A percentile compares a stretch with the other conserved stretches of the same genome.
phyloP scores from a whole-genome alignment of 371 early-diverging fungal species.

The Batkoa obscura region DNA sequence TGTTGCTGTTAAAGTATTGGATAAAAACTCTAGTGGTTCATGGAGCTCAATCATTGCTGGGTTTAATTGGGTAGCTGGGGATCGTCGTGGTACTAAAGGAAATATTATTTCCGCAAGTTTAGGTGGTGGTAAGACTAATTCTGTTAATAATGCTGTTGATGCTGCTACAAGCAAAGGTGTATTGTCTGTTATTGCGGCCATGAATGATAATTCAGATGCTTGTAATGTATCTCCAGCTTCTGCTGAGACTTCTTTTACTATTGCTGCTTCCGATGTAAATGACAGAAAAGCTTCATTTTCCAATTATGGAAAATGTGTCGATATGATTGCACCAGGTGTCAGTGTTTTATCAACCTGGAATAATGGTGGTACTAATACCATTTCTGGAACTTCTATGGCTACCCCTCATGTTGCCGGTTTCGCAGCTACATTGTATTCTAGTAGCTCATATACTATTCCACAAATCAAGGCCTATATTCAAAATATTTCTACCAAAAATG shows the following conservation, averaged over 20 bases:
- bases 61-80: constrained; percentile 35
- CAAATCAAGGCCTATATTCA: background rate
- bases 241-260: constrained; percentile 32
- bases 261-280: constrained; percentile 31
- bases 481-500: background rate
- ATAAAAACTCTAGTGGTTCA: constrained; percentile 37
- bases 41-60: constrained; percentile 48
- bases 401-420: constrained; percentile 96
- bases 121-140: constrained; percentile 13
- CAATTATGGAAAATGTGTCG: no score
- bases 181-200: constrained; percentile 54
- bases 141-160: constrained; percentile 19
- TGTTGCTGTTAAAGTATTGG: no score
- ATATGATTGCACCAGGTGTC: no score
- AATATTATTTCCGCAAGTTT: constrained; percentile 34
- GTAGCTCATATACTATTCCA: background rate
- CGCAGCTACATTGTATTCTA: constrained; percentile 10
- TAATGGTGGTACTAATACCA: constrained; percentile 27
- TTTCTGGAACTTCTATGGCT: constrained; percentile 97
- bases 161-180: constrained; percentile 25
- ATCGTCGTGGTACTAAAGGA: constrained; percentile 16
- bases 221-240: constrained; percentile 49
- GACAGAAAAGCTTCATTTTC: no score
- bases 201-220: constrained; percentile 29
- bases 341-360: constrained; percentile 36